These are phyloP conservation scores for Salix exigua DNA, from an alignment of 345 rosid species.

Conservation along the genomic window DNA sequence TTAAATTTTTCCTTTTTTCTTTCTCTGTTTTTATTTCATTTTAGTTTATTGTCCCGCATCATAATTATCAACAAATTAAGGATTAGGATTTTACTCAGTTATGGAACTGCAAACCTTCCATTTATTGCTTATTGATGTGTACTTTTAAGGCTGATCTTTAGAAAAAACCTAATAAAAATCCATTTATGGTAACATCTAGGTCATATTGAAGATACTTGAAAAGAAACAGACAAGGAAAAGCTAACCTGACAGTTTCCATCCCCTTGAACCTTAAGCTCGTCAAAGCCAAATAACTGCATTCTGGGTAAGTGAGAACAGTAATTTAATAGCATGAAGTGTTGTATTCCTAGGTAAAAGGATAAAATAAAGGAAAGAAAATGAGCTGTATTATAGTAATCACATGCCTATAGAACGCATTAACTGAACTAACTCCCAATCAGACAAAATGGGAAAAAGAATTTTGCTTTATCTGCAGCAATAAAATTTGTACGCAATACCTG, in stretches of 20 bases:
- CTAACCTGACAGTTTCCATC: slow-evolving; percentile 83
- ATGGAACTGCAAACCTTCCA: not conserved
- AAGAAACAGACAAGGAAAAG: slow-evolving; percentile 4
- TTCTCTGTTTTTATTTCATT: no score
- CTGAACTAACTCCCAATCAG: not conserved
- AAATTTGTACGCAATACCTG: slow-evolving; percentile 41
- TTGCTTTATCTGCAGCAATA: not conserved
- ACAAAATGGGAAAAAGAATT: not conserved
- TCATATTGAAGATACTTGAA: not conserved
- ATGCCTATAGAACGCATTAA: not conserved
- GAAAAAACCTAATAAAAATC: not conserved
- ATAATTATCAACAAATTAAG: not conserved
- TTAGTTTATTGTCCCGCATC: no score
- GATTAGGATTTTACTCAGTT: not conserved
- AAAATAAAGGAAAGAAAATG: not conserved
- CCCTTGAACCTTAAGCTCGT: slow-evolving; percentile 65
- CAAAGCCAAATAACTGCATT: slow-evolving; percentile 49
- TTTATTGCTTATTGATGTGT: not conserved
- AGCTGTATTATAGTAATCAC: not conserved
- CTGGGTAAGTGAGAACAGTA: slow-evolving; percentile 21
- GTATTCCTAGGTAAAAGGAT: not conserved
- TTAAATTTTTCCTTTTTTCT: no score
- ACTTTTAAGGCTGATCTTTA: not conserved
- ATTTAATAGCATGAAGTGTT: not conserved
- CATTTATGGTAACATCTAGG: not conserved